Conservation (phyloP, 2,329 filamentous ascomycete species). For the Calonectria hongkongensis region DNA sequence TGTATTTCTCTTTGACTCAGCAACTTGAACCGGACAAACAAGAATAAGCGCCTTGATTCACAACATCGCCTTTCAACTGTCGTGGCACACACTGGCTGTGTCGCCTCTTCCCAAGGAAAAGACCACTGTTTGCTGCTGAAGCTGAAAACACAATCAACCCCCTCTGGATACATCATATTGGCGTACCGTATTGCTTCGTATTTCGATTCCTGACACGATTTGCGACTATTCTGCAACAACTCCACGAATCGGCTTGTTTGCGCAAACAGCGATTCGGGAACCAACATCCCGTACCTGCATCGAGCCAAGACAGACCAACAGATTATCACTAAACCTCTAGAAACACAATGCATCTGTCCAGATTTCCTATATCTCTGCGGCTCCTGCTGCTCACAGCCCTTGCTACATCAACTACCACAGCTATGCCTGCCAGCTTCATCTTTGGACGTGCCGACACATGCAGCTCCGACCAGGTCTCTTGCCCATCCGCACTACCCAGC, state of each 20-base stretch:
- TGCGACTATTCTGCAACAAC: not conserved
- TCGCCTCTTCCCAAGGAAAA: constrained; percentile 33
- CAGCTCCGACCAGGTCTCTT: constrained; percentile 70
- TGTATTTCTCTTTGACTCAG: not conserved
- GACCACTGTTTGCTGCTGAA: constrained; percentile 10
- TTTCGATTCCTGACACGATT: not conserved
- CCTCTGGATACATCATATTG: constrained; percentile 25
- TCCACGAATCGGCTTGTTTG: constrained; percentile 3
- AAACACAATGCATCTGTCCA: constrained; percentile 45
- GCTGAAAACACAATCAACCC: constrained; percentile 9
- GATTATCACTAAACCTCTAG: not conserved
- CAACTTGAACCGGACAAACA: constrained; percentile 25
- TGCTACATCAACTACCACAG: constrained; percentile 61
- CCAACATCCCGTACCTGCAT: constrained; percentile 20
- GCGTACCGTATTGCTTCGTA: constrained; percentile 17
- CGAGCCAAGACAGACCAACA: constrained; percentile 19
- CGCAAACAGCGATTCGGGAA: constrained; percentile 15
- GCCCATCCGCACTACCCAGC: constrained; percentile 73
- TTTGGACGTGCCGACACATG: constrained; percentile 70
- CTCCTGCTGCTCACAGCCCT: constrained; percentile 63
- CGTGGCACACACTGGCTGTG: constrained; percentile 48
- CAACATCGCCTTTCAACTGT: constrained; percentile 28
- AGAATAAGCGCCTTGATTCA: constrained; percentile 47
- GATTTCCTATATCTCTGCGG: constrained; percentile 54
- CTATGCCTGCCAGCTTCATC: constrained; percentile 62